Evolutionary conservation across 2,329 filamentous ascomycete species (phyloP).

Genomic region (Coniosporium tulheliwenetii): DNA sequence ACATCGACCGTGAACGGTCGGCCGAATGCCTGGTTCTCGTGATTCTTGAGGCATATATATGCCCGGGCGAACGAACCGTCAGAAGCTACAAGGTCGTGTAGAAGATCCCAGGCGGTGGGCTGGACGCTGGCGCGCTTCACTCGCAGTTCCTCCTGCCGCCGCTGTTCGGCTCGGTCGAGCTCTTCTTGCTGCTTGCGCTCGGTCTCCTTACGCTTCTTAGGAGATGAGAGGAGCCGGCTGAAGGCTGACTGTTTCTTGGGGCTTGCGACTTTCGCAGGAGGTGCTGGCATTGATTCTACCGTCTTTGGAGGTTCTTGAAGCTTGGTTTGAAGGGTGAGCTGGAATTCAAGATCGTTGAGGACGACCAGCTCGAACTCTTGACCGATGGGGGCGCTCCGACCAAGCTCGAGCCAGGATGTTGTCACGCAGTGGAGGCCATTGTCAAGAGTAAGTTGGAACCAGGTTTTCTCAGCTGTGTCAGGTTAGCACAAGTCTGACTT

Average conservation of each 20-base stretch:
- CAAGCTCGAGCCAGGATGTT: constrained; percentile 86
- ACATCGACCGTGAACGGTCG: constrained; percentile 78
- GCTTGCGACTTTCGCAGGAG: constrained; percentile 47
- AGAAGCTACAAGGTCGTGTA: constrained; percentile 67
- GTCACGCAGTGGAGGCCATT: constrained; percentile 97
- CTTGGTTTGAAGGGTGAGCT: constrained; percentile 92
- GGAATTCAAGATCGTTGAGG: constrained; percentile 95
- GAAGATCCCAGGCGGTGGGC: constrained; percentile 68
- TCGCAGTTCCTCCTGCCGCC: constrained; percentile 16
- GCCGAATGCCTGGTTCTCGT: constrained; percentile 77
- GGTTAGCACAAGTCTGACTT: neutral
- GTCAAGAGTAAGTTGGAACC: constrained; percentile 94
- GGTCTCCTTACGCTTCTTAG: constrained; percentile 91
- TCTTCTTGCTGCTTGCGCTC: constrained; percentile 75
- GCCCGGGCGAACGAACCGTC: constrained; percentile 91
- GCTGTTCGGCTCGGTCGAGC: constrained; percentile 46
- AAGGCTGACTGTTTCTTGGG: constrained; percentile 72
- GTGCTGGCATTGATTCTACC: constrained; percentile 23
- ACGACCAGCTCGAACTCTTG: constrained; percentile 98
- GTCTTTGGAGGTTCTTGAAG: constrained; percentile 55
- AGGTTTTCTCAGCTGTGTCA: constrained; percentile 61
- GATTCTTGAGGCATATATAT: constrained; percentile 86
- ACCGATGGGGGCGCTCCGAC: constrained; percentile 81
- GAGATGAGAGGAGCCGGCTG: constrained; percentile 81
- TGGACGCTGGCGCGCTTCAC: constrained; percentile 46